phyloP scores from a whole-genome alignment of 148 eudicot species.

The Dysphania ambrosioides region DNA sequence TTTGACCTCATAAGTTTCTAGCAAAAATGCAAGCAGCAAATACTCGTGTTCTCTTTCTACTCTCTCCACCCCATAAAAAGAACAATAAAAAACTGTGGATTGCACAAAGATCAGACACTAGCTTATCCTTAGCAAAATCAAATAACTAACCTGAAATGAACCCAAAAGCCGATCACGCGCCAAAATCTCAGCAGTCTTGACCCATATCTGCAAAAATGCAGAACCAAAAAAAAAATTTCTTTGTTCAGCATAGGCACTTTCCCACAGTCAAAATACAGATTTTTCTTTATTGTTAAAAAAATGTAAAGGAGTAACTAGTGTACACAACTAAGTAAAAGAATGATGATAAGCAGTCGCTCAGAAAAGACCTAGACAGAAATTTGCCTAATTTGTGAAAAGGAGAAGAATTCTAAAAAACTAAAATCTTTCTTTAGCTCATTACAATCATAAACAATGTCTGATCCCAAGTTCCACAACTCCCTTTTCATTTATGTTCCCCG shows the following conservation, averaged over 20 bases:
- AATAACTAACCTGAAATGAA: conserved; percentile 63
- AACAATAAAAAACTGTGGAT: no score
- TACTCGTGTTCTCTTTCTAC: no score
- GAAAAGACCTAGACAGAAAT: background rate
- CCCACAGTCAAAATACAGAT: background rate
- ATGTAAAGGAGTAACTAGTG: background rate
- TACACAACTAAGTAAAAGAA: background rate
- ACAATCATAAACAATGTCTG: background rate
- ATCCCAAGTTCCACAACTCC: background rate
- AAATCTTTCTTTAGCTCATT: no score
- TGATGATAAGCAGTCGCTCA: background rate
- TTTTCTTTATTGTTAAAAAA: background rate
- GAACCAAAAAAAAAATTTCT: background rate
- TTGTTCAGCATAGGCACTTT: background rate
- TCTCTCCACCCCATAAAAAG: no score
- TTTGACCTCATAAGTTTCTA: no score
- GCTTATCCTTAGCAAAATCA: background rate
- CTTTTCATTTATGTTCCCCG: background rate
- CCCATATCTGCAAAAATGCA: conserved; percentile 64
- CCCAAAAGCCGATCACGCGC: conserved; percentile 96
- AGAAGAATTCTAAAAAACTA: background rate
- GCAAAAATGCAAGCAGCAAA: no score
- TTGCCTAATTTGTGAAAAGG: background rate
- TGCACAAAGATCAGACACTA: no score
- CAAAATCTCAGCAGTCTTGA: conserved; percentile 90